phyloP scores from a whole-genome alignment of 495 filamentous ascomycete genomes.

The Xylaria intraflava region DNA sequence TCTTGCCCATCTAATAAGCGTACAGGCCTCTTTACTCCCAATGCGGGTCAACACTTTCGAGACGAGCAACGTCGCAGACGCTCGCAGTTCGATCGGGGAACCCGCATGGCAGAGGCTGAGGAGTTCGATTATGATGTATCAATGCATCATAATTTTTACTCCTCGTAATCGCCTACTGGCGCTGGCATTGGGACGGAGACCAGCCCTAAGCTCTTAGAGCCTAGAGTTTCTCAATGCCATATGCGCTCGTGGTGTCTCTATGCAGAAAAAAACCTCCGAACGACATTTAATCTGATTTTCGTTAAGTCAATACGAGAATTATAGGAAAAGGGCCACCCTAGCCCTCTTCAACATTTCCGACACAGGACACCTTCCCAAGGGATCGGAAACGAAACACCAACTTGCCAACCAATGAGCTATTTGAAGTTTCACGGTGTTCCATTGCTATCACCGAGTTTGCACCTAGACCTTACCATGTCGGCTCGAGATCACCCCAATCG shows the following conservation, averaged over 20 bases:
- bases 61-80: slow-evolving; percentile 71
- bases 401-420: not conserved
- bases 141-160: slow-evolving; percentile 27
- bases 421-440: not conserved
- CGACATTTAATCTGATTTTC: not conserved
- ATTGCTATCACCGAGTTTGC: not conserved
- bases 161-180: slow-evolving; percentile 12
- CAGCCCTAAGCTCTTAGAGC: not conserved
- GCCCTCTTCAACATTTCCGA: not conserved
- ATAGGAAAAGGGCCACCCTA: not conserved
- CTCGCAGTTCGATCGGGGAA: slow-evolving; percentile 71
- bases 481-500: not conserved
- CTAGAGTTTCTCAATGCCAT: slow-evolving; percentile 1
- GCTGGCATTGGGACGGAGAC: slow-evolving; percentile 2
- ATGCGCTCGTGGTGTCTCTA: slow-evolving; percentile 1
- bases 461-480: not conserved
- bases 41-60: slow-evolving; percentile 63
- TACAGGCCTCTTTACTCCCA: slow-evolving; percentile 64
- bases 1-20: slow-evolving; percentile 4
- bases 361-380: not conserved
- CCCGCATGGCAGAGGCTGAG: slow-evolving; percentile 53
- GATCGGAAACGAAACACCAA: not conserved
- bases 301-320: not conserved
- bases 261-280: not conserved
- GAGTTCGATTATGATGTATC: slow-evolving; percentile 46